These are phyloP conservation scores for Colletotrichum navitas DNA, from an alignment of 2,329 filamentous ascomycete species.

Conservation along the genomic window DNA sequence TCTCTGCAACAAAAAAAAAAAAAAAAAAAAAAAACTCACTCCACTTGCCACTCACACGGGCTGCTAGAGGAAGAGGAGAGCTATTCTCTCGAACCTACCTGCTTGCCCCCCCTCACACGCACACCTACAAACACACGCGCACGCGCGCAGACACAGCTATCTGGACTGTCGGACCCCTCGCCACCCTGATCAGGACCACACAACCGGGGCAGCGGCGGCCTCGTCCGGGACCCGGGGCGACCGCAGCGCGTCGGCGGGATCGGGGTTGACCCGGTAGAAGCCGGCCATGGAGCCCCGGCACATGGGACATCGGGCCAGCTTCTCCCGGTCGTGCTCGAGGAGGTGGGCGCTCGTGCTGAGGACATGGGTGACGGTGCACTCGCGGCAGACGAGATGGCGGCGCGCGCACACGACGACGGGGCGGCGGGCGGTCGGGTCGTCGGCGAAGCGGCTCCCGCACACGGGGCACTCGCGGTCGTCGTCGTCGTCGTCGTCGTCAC, in stretches of 20 bases:
- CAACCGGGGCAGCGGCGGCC: not conserved
- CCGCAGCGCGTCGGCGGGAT: conserved; percentile 4
- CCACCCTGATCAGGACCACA: not conserved
- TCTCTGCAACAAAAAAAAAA: not conserved
- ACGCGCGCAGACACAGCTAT: too few relatives aligned
- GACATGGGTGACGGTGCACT: conserved; percentile 2
- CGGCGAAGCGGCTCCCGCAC: conserved; percentile 3
- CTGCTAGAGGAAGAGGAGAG: not conserved
- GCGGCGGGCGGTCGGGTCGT: conserved; percentile 6
- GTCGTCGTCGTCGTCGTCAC: not conserved
- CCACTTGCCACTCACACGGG: not conserved
- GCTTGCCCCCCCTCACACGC: not conserved
- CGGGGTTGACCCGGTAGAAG: not conserved
- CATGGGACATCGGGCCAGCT: conserved; percentile 7
- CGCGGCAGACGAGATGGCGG: conserved; percentile 10
- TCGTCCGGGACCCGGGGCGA: not conserved
- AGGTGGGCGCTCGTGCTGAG: not conserved
- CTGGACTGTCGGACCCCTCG: too few relatives aligned
- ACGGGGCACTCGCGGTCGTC: not conserved
- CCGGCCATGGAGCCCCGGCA: not conserved
- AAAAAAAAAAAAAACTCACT: not conserved
- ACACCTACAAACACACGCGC: too few relatives aligned
- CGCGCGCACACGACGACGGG: conserved; percentile 13
- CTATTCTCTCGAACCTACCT: not conserved
- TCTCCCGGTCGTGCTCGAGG: conserved; percentile 5